Base-by-base conservation (phyloP, 805 yeast genomes). In the Candida tallmaniae region DNA sequence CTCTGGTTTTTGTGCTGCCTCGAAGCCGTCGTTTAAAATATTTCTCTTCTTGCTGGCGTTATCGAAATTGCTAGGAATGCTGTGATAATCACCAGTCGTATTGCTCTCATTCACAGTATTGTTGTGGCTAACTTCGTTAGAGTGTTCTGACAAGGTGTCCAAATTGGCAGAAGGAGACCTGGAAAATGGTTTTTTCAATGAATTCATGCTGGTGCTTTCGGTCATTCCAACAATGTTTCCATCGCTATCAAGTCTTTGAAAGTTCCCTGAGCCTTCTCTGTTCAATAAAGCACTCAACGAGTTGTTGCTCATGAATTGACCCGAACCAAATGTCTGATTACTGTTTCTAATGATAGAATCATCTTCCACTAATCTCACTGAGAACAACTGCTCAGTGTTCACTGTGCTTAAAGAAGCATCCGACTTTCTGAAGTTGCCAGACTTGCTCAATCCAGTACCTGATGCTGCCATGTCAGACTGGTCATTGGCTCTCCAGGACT, bases 351-450 rank as follows among this genome's bases (percentile, higher is more conserved):
- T 26, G n/a, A 58, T 50, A 22, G 43, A 36, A 33, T 39, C 40
- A 35, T 80, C 83, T 24, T 81, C 83, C 3, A 83, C 87, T 27
- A 87, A 66, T 49, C 87, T 73, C 24, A 88, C 86, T 4, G 85
- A 82, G 51, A 87, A 71, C 30, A 88, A 70, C 52, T 86, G 90
- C 32, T 81, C 85, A 1, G 96, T 86, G 21, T 89, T 79, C 22
- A 89, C 89, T 0, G 96, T 87, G 18, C 87, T 88, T 38, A 83
- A 50, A 0, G 96, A 84, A 24, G 73, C 74, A 36, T 76, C 67
- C 7, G 94, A 81, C 23, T 74, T 78, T 53, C 90, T 74, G 81
- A 80, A 49, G 60, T 72, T 50, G 73, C 65, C 47, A 68, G 56
- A 29, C 45, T 52, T 20, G 48, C 38, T 60, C 23, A 39, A 36